Evolutionary conservation across 768 basidiomycete species (phyloP).

Genomic region (Harrya chromipes): DNA sequence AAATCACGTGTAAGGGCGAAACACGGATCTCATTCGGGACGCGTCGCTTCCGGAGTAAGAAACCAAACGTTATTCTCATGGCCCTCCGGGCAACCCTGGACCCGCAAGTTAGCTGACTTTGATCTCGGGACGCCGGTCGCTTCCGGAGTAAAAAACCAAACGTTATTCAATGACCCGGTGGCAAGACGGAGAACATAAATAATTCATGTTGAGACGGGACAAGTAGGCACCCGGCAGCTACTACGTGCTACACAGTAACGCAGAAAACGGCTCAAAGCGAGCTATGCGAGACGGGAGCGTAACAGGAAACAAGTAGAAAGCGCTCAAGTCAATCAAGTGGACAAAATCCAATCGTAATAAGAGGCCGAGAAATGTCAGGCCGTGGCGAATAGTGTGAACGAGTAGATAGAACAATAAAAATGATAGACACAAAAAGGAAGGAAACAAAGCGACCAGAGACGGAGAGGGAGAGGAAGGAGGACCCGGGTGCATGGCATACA

Average conservation of each 20-base stretch:
- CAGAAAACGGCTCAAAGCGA: slow-evolving; percentile 24
- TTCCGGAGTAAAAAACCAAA: no score
- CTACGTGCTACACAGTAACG: slow-evolving; percentile 34
- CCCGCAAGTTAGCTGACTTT: no score
- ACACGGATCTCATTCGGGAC: no score
- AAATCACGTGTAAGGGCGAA: slow-evolving; percentile 15
- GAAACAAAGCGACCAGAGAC: slow-evolving; percentile 25
- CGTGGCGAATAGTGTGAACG: slow-evolving; percentile 28
- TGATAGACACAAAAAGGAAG: slow-evolving; percentile 16
- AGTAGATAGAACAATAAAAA: slow-evolving; percentile 32
- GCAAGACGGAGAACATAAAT: slow-evolving; percentile 16
- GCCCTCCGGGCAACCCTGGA: no score
- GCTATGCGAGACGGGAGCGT: slow-evolving; percentile 28
- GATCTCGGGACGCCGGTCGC: no score
- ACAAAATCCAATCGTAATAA: slow-evolving; percentile 24
- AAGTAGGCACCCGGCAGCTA: slow-evolving; percentile 35
- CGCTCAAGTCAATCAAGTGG: slow-evolving; percentile 25
- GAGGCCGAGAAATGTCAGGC: slow-evolving; percentile 25
- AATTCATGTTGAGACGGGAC: slow-evolving; percentile 19
- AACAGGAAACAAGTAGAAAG: slow-evolving; percentile 29
- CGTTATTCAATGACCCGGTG: not conserved
- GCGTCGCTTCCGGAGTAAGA: no score
- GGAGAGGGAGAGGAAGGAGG: not conserved
- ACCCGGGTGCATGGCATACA: slow-evolving; percentile 24
- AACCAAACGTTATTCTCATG: not conserved